Evolutionary conservation across 2,329 filamentous ascomycete genomes (phyloP).

Genomic region (Colletotrichum sp.): DNA sequence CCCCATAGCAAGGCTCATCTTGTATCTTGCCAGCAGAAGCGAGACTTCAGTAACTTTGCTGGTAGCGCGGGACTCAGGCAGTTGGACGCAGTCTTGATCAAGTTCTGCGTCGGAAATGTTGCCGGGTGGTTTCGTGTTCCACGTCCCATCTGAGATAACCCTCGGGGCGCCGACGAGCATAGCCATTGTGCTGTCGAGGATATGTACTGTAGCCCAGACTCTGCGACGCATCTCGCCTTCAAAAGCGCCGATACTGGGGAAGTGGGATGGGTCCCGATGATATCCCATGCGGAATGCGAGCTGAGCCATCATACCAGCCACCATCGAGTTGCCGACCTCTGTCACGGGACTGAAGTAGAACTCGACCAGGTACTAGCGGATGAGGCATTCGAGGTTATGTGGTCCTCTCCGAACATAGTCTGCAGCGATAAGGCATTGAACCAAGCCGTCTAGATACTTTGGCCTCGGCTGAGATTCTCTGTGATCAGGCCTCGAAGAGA

Average conservation of each 20-base stretch:
- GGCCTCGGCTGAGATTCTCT: accelerated
- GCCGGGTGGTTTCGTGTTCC: neutral
- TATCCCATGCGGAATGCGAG: neutral
- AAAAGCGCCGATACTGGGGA: neutral
- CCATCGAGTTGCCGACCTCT: neutral
- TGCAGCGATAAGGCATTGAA: neutral
- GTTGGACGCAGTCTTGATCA: accelerated
- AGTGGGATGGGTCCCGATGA: accelerated
- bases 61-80: accelerated
- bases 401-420: neutral
- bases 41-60: neutral
- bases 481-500: accelerated
- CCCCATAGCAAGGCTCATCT: neutral
- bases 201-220: neutral
- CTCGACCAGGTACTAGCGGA: accelerated
- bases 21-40: accelerated
- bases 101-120: neutral
- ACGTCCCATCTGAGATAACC: neutral
- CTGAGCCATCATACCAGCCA: accelerated
- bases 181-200: accelerated
- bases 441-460: accelerated
- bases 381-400: accelerated
- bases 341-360: accelerated
- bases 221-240: neutral
- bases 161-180: neutral